A percentile compares a stretch with the other conserved stretches of the same genome.
Conservation (phyloP, 2,329 filamentous ascomycete genomes). For the Diaporthe sp. region DNA sequence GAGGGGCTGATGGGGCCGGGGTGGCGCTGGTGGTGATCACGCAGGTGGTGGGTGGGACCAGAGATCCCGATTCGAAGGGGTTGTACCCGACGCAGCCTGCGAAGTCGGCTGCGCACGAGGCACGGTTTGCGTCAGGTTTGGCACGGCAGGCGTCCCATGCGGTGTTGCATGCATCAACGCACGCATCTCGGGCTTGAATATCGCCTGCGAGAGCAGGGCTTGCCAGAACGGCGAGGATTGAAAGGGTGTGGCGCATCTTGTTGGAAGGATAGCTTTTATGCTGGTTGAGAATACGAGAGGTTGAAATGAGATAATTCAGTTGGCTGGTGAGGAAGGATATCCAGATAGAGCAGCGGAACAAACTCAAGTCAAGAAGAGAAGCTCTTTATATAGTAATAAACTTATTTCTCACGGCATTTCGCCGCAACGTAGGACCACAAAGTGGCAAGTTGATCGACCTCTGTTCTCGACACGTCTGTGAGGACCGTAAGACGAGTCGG, state of each 20-base stretch:
- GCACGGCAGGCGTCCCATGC: not conserved
- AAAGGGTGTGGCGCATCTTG: conserved; percentile 9
- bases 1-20: too few relatives aligned
- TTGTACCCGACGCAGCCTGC: conserved; percentile 5
- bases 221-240: conserved; percentile 8
- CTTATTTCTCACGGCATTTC: not conserved
- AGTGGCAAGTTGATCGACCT: not conserved
- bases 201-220: conserved; percentile 5
- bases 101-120: not conserved
- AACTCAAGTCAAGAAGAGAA: not conserved
- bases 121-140: not conserved
- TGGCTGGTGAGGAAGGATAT: not conserved
- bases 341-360: not conserved
- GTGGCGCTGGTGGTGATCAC: too few relatives aligned
- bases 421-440: not conserved
- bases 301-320: not conserved
- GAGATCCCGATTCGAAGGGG: not conserved
- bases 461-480: not conserved
- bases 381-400: not conserved
- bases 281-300: not conserved
- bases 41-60: not conserved
- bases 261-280: not conserved
- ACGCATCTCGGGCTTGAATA: conserved; percentile 1
- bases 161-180: not conserved
- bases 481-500: not conserved